Conservation (phyloP, 257 asterid genomes). For the Solanum neorickii region DNA sequence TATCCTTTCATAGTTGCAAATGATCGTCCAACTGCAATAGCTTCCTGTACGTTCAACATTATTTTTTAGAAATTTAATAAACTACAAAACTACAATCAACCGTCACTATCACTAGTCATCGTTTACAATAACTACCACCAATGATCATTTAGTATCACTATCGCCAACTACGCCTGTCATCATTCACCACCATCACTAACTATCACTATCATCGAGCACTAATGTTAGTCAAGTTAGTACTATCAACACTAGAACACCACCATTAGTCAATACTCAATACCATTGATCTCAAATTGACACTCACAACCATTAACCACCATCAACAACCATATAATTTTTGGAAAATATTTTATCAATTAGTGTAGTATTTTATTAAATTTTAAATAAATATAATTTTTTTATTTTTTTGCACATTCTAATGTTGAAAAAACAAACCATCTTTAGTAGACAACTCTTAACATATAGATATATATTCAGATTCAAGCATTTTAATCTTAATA, state of each 20-base stretch:
- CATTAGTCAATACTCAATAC: neutral
- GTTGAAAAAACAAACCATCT: neutral
- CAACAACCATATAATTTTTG: neutral
- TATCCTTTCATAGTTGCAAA: slow-evolving; percentile 29
- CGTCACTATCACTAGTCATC: neutral
- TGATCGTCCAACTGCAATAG: slow-evolving; percentile 35
- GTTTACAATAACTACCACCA: neutral
- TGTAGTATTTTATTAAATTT: neutral
- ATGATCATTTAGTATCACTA: neutral
- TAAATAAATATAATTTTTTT: neutral
- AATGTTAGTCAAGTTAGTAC: neutral
- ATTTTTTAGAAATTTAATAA: too few relatives aligned
- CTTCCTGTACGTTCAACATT: slow-evolving; percentile 19
- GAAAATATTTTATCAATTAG: too few relatives aligned
- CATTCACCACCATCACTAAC: neutral
- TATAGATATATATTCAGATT: neutral
- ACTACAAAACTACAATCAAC: neutral
- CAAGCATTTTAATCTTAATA: neutral
- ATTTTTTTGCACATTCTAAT: neutral
- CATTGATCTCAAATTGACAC: neutral
- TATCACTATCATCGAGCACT: neutral
- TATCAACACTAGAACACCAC: neutral
- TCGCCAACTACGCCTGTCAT: neutral
- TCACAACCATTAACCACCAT: neutral
- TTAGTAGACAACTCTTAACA: too few relatives aligned